Evolutionary conservation across 306 rosid species (phyloP).

Genomic region (Pyrus pyrifolia): DNA sequence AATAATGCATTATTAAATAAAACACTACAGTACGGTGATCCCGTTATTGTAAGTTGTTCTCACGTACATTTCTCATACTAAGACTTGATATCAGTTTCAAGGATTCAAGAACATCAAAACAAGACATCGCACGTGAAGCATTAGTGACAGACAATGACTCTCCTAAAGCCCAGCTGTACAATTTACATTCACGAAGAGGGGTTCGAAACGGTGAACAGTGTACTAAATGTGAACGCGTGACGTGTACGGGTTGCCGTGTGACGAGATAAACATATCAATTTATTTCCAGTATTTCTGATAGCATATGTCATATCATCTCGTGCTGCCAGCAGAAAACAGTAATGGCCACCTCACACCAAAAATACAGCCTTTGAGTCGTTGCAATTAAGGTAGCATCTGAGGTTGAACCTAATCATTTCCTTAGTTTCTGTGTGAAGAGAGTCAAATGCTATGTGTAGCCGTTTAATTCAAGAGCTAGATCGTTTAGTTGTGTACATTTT

Average conservation of each 20-base stretch:
- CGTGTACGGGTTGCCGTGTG: background rate
- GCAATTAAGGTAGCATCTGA: background rate
- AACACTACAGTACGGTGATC: background rate
- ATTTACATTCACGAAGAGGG: background rate
- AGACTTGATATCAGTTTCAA: background rate
- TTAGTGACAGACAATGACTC: background rate
- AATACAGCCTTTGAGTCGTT: too few species aligned
- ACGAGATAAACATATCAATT: background rate
- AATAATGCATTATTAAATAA: too few species aligned
- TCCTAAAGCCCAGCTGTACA: background rate
- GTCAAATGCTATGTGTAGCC: background rate
- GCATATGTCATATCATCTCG: background rate
- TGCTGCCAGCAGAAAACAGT: background rate
- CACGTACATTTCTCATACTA: background rate
- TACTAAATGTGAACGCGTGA: background rate
- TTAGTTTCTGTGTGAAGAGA: background rate
- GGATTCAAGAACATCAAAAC: background rate
- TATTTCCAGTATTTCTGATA: background rate
- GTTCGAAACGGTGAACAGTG: background rate
- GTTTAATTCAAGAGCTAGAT: background rate
- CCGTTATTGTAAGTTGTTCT: background rate
- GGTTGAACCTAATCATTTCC: background rate
- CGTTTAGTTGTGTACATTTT: background rate
- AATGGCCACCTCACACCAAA: conserved; percentile 7
- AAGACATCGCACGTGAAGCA: conserved; percentile 5